Evolutionary conservation across 306 rosid species (phyloP).

Genomic region (Quercus wislizeni): DNA sequence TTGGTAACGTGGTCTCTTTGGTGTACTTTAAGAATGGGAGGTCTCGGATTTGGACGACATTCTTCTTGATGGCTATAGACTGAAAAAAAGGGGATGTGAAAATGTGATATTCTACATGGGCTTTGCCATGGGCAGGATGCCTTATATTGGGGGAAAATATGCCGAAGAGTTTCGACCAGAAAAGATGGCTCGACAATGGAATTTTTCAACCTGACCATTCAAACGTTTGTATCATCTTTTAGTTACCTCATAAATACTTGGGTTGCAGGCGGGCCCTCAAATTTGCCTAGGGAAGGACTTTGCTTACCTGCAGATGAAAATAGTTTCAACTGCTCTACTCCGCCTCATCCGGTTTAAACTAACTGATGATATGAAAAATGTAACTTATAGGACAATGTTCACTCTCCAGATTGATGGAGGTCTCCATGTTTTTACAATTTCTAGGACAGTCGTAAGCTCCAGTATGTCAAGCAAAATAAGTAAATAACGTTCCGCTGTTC

Average conservation of each 20-base stretch:
- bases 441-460: too few relatives aligned
- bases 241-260: too few relatives aligned
- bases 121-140: constrained; percentile 87
- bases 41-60: constrained; percentile 35
- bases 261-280: constrained; percentile 70
- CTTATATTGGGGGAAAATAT: constrained; percentile 69
- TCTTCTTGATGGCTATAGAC: constrained; percentile 66
- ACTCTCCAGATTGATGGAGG: constrained; percentile 76
- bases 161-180: constrained; percentile 57
- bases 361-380: constrained; percentile 35
- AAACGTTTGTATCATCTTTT: constrained; percentile 47
- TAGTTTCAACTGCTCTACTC: constrained; percentile 51
- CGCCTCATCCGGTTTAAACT: constrained; percentile 55
- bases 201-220: constrained; percentile 62
- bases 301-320: constrained; percentile 77
- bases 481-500: too few relatives aligned
- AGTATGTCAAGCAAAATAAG: too few relatives aligned
- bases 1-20: not conserved
- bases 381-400: constrained; percentile 59
- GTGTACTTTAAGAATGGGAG: constrained; percentile 53
- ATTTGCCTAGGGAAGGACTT: constrained; percentile 75
- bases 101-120: constrained; percentile 53
- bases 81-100: constrained; percentile 43
- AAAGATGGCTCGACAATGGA: constrained; percentile 65
- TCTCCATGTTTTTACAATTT: too few relatives aligned